Base-by-base conservation (phyloP, 495 filamentous ascomycete species). In the Extremus antarcticus region DNA sequence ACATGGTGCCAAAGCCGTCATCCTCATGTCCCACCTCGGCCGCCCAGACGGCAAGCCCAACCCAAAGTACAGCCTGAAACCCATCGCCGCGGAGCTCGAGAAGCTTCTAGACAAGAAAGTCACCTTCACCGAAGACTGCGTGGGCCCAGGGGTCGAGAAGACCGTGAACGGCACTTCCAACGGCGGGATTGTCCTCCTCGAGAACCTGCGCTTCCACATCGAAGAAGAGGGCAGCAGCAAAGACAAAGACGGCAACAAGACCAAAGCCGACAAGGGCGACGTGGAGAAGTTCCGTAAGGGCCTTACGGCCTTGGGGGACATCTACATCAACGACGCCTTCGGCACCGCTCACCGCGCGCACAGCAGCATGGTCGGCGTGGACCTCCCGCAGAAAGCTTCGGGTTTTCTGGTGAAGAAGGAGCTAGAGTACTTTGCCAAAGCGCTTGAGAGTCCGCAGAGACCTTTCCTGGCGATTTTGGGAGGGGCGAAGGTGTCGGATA, bases 381-480 rank as follows among this genome's bases (percentile, higher is more conserved):
- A 96, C 56, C 85, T 97, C 21, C 90, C 92, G 50, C 87, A 95
- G 70, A 95, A 91, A 76, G 92, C 92, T 4, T 85, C 90, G 51
- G 92, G 92, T 48, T 97, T 95, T 82, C 83, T 99, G 63, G 86
- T 99, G 75, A 99, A 99, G 86, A 99, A 97, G 78, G 92, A 99
- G 72, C 87, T 99, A 47, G 91, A 97, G 66, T 99, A 97, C 83
- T 99, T 99, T 70, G 92, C 92, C 53, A 80, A 95, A 77, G 92
- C 91, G 29, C 86, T 99, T 32, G 92, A 99, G 76, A 80, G 78
- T 62, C 92, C 92, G 38, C 76, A 90, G 75, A 83, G 90, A 23
- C 94, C 94, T 55, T 99, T 99, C 86, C 87, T 99, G 17, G 94
- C 92, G 69, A 97, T 99, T 69, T 85, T 99, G 3, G 92, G 92